phyloP scores from a whole-genome alignment of 2,329 filamentous ascomycete genomes.

The Reticulascus tulasneorum region DNA sequence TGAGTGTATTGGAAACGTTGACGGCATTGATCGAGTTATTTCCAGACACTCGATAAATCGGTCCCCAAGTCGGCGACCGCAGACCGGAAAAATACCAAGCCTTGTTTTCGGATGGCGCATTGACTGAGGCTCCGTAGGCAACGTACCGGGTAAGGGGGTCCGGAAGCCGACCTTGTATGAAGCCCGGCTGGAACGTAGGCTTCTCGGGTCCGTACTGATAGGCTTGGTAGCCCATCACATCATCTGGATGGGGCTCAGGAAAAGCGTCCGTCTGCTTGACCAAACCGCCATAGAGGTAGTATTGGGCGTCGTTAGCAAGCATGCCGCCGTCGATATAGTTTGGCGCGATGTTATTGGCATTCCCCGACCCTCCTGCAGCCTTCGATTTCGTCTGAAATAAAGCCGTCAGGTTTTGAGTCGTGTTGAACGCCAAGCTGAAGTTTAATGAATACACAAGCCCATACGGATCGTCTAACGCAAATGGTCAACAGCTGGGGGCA shows the following conservation, averaged over 20 bases:
- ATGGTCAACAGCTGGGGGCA: conserved; percentile 6
- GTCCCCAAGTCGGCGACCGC: conserved; percentile 44
- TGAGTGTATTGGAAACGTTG: conserved; percentile 52
- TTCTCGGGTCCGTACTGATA: conserved; percentile 47
- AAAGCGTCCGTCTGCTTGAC: conserved; percentile 29
- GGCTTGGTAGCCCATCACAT: conserved; percentile 46
- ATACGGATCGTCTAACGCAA: conserved; percentile 42
- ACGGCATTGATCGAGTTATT: conserved; percentile 33
- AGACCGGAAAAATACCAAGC: conserved; percentile 70
- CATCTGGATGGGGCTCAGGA: conserved; percentile 34
- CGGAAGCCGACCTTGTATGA: conserved; percentile 38
- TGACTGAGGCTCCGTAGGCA: conserved; percentile 60
- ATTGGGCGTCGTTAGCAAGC: conserved; percentile 60
- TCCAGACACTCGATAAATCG: conserved; percentile 35
- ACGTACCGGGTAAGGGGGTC: conserved; percentile 55
- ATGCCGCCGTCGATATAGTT: conserved; percentile 60
- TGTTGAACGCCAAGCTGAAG: conserved; percentile 53
- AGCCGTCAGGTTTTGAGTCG: conserved; percentile 46
- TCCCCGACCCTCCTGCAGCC: conserved; percentile 39
- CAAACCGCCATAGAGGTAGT: conserved; percentile 62
- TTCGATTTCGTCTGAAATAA: conserved; percentile 48
- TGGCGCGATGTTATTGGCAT: conserved; percentile 48
- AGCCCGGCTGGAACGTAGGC: conserved; percentile 10
- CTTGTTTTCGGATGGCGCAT: conserved; percentile 64
- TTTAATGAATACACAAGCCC: conserved; percentile 56